Percentiles rank a stretch among this genome's conserved stretches.
Evolutionary conservation across 73 alveolate genomes (phyloP).

Genomic region (Paramecium caudatum): DNA sequence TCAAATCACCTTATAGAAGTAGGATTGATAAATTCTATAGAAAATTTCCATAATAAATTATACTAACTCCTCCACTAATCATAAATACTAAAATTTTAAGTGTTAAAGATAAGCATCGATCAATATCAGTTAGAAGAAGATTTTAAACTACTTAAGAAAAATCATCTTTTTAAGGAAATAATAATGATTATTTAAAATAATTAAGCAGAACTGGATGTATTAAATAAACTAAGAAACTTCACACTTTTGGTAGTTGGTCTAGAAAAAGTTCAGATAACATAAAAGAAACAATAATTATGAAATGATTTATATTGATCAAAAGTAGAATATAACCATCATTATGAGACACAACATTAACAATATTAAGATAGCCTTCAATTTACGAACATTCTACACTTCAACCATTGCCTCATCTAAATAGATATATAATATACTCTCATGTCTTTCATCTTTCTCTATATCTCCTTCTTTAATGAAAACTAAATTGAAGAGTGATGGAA

Average conservation of each 20-base stretch:
- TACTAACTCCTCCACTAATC: not conserved
- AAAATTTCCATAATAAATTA: not conserved
- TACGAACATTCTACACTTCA: constrained; percentile 7
- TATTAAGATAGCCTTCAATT: not conserved
- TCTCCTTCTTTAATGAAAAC: constrained; percentile 40
- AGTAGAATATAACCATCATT: constrained; percentile 48
- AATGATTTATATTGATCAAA: not conserved
- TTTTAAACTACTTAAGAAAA: not conserved
- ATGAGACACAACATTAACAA: constrained; percentile 4
- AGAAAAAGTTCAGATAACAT: constrained; percentile 38
- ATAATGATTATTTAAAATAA: not conserved
- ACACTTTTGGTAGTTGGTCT: constrained; percentile 37
- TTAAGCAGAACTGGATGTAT: not conserved
- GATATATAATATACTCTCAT: not conserved
- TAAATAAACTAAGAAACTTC: not conserved
- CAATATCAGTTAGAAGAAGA: not conserved
- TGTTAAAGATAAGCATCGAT: not conserved
- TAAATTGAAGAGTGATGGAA: constrained; percentile 68
- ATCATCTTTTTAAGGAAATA: not conserved
- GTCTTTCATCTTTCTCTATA: constrained; percentile 58
- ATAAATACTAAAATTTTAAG: not conserved
- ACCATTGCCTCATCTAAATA: constrained; percentile 24
- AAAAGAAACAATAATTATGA: constrained; percentile 11
- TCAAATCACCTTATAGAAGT: not conserved
- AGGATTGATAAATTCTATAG: not conserved